A percentile compares a stretch with the other conserved stretches of the same genome.
phyloP scores from a whole-genome alignment of 2,329 filamentous ascomycete genomes.

The Tolypocladium capitatum region DNA sequence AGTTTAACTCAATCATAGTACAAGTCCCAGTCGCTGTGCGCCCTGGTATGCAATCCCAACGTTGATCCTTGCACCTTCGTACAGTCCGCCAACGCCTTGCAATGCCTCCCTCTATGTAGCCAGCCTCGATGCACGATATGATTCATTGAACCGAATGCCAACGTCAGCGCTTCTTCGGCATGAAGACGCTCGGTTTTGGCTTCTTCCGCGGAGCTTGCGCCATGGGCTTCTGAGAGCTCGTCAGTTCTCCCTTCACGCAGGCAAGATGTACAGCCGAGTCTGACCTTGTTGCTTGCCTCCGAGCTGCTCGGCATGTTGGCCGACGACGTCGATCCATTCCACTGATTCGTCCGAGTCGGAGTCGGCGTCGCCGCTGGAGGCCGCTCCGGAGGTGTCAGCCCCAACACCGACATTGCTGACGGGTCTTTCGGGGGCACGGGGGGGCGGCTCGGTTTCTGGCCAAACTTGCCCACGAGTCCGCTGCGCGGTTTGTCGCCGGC shows the following conservation, averaged over 20 bases:
- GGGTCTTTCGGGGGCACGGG: conserved; percentile 29
- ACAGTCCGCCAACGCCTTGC: conserved; percentile 1
- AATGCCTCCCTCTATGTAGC: not conserved
- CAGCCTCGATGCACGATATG: not conserved
- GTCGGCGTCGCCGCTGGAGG: conserved; percentile 16
- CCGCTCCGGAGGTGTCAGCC: conserved; percentile 31
- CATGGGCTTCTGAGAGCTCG: not conserved
- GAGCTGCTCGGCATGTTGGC: conserved; percentile 6
- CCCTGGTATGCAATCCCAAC: not conserved
- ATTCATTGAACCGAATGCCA: no score
- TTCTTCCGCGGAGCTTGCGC: conserved; percentile 6
- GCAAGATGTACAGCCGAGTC: not conserved
- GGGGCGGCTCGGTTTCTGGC: conserved; percentile 14
- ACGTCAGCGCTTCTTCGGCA: conserved; percentile 9
- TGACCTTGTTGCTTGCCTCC: conserved; percentile 9
- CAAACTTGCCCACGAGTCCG: conserved; percentile 23
- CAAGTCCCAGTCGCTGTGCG: not conserved
- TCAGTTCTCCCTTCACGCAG: not conserved
- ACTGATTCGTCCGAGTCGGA: conserved; percentile 5
- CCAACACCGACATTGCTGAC: conserved; percentile 38
- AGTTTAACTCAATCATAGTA: not conserved
- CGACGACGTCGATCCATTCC: conserved; percentile 10
- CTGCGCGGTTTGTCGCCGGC: conserved; percentile 17
- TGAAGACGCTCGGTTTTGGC: conserved; percentile 9
- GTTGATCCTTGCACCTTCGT: not conserved